A percentile compares a stretch with the other conserved stretches of the same genome.
Evolutionary conservation across 495 filamentous ascomycete species (phyloP).

Genomic region (Rusavskia elegans): DNA sequence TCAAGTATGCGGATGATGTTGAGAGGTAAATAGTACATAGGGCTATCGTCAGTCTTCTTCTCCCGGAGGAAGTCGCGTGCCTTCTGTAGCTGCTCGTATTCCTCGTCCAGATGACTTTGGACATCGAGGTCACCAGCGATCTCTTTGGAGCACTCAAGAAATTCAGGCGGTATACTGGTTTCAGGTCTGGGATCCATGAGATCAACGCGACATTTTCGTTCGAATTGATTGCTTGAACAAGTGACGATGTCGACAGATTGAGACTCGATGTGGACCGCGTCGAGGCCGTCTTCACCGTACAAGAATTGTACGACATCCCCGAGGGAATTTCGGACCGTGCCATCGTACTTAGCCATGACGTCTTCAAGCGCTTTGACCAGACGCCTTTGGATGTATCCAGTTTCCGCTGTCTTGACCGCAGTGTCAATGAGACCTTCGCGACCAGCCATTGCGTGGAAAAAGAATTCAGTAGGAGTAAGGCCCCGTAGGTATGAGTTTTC

Average conservation of each 20-base stretch:
- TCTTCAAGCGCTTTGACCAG: conserved; percentile 97
- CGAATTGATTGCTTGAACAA: conserved; percentile 55
- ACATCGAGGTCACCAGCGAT: conserved; percentile 73
- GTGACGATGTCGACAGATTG: conserved; percentile 77
- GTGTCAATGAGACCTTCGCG: conserved; percentile 99
- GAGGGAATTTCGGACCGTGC: conserved; percentile 90
- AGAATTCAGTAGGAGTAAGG: conserved; percentile 90
- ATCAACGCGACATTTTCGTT: conserved; percentile 73
- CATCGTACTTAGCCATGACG: conserved; percentile 94
- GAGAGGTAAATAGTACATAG: conserved; percentile 76
- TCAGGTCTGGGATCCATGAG: conserved; percentile 74
- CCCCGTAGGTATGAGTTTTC: conserved; percentile 98
- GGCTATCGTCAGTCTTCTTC: conserved; percentile 49
- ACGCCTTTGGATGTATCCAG: conserved; percentile 96
- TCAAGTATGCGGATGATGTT: conserved; percentile 85
- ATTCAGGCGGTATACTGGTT: conserved; percentile 41
- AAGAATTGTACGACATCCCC: conserved; percentile 96
- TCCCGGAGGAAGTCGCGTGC: conserved; percentile 65
- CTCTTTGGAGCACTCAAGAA: conserved; percentile 74
- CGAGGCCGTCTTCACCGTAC: conserved; percentile 93
- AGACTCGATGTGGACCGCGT: conserved; percentile 79
- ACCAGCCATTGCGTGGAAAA: conserved; percentile 99
- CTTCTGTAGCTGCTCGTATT: conserved; percentile 61
- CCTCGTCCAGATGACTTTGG: conserved; percentile 71
- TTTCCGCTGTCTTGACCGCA: conserved; percentile 97